Conservation (phyloP, 1,139 yeast genomes). For the Kodamaea alishanica region DNA sequence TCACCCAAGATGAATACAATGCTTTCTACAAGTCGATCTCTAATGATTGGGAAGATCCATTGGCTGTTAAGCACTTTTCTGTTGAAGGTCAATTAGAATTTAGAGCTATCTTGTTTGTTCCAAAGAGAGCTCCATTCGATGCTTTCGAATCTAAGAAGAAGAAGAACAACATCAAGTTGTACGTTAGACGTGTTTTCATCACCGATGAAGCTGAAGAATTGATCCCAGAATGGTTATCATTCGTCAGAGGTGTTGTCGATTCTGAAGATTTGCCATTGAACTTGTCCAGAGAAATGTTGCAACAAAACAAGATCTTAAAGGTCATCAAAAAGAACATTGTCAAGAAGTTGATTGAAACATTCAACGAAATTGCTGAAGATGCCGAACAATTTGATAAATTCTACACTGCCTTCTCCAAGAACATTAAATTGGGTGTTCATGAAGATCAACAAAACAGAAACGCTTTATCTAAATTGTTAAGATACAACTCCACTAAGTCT, state of each 20-base stretch:
- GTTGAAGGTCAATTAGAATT: conserved; percentile 99
- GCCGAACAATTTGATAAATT: conserved; percentile 97
- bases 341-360: conserved; percentile 97
- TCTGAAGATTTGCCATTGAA: conserved; percentile 99
- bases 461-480: conserved; percentile 91
- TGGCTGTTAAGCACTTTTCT: conserved; percentile 98
- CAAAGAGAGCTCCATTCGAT: conserved; percentile 99
- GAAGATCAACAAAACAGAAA: conserved; percentile 98
- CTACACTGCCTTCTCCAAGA: conserved; percentile 97
- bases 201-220: conserved; percentile 99
- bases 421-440: conserved; percentile 98
- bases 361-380: conserved; percentile 99
- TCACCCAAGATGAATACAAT: conserved; percentile 97
- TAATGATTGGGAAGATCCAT: conserved; percentile 99
- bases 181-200: conserved; percentile 99
- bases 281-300: conserved; percentile 99
- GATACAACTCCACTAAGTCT: conserved; percentile 96
- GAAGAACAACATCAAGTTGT: conserved; percentile 98
- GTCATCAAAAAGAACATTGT: conserved; percentile 99
- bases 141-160: conserved; percentile 97
- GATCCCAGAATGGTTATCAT: conserved; percentile 98
- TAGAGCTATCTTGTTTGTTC: conserved; percentile 95
- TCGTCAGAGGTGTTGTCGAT: conserved; percentile 99
- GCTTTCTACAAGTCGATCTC: conserved; percentile 99
- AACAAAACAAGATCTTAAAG: conserved; percentile 99